Evolutionary conservation across 2,329 filamentous ascomycete species (phyloP), one percentile per base, ranked within the genome.

Genomic region (Epichloe elymi): DNA sequence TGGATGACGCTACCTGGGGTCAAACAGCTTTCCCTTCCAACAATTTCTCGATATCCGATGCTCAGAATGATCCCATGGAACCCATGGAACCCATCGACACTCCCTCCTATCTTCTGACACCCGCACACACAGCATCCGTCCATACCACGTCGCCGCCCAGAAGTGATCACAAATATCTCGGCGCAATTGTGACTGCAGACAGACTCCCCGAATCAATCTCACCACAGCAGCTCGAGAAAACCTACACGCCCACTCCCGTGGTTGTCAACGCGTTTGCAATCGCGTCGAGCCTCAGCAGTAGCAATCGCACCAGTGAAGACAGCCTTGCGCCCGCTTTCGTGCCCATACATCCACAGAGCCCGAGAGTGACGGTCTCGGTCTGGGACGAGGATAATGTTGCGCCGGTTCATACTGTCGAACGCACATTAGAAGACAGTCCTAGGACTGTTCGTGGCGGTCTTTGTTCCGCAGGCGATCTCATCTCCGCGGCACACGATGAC

Each of bases 321-420:
- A 69, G 68, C 41, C 58, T 70, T 37, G 68, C 64, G 4, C 65
- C 69, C 2, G 62, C 63, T 43, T 58, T 66, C 8, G 58, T 67
- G 47, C 58, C 65, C 49, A 76, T 75, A 71, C 62, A 67, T 35
- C 61, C 65, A 19, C 71, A 70, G 53, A 80, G 78, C 58, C 77
- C 78, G 6, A 70, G 71, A 30, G 74, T 81, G 19, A 78, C 72
- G 5, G 74, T 80, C 46, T 80, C 78, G 1, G 65, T 76, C 55
- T 80, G 74, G 74, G 75, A 71, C 44, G 70, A 67, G 54, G 74
- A 69, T 50, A 67, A 63, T 41, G 60, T 60, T 37, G 61, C 59
- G 20, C 63, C 64, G 0, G 58, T 68, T 12, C 69, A 69, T 47
- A 63, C 67, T 6, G 55, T 70, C 37, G 71, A 74, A 53, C 67